Percentiles rank a stretch among this genome's conserved stretches.
Evolutionary conservation across 768 basidiomycete species (phyloP).

Genomic region (Boletus rufocinnamomeus): DNA sequence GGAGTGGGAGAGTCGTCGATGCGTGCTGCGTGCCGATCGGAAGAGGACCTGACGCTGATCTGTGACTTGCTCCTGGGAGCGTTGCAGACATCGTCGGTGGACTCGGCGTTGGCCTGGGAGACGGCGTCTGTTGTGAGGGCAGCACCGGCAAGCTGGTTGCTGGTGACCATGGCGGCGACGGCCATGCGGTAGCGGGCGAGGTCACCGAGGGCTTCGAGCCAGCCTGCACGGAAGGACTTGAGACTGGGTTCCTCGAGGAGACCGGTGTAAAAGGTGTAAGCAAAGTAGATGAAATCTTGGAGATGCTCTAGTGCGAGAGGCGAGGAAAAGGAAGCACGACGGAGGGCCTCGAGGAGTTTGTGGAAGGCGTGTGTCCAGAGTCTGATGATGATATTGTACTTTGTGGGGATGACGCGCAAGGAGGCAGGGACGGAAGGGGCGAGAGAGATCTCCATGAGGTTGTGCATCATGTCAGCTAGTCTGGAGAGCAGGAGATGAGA

Average conservation of each 20-base stretch:
- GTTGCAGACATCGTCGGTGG: slow-evolving; percentile 22
- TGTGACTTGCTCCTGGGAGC: slow-evolving; percentile 42
- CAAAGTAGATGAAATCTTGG: slow-evolving; percentile 93
- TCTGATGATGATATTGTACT: slow-evolving; percentile 94
- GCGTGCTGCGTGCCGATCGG: slow-evolving; percentile 51
- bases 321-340: slow-evolving; percentile 73
- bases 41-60: slow-evolving; percentile 35
- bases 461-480: slow-evolving; percentile 87
- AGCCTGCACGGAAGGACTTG: slow-evolving; percentile 69
- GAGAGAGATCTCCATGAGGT: slow-evolving; percentile 81
- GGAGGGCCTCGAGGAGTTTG: slow-evolving; percentile 85
- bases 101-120: slow-evolving; percentile 43
- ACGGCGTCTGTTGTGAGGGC: slow-evolving; percentile 60
- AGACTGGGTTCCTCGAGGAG: slow-evolving; percentile 82
- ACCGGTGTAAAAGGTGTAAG: slow-evolving; percentile 91
- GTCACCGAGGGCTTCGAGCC: slow-evolving; percentile 97
- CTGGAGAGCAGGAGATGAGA: slow-evolving; percentile 43
- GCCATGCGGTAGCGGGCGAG: slow-evolving; percentile 94
- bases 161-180: slow-evolving; percentile 82
- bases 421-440: slow-evolving; percentile 88
- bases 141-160: slow-evolving; percentile 42
- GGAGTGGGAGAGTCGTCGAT: slow-evolving; percentile 69
- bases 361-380: slow-evolving; percentile 93
- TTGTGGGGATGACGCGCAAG: slow-evolving; percentile 83
- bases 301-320: slow-evolving; percentile 81